These are phyloP conservation scores for Sclerotinia nivalis DNA, from an alignment of 2,329 filamentous ascomycete species.

Conservation along the genomic window DNA sequence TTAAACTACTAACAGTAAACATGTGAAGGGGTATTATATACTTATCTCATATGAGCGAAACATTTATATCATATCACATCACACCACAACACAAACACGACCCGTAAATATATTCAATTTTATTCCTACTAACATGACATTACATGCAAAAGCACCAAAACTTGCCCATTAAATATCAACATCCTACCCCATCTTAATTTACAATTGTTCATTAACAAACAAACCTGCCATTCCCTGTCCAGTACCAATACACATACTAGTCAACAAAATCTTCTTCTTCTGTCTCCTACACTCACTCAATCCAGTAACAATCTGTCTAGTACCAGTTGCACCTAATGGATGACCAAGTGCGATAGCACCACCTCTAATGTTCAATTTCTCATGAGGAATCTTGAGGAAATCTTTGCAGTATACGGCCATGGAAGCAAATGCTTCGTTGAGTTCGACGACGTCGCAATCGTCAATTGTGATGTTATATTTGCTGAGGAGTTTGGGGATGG, in stretches of 20 bases:
- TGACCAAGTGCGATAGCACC: conserved; percentile 83
- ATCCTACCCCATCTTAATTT: background rate
- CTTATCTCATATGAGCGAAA: background rate
- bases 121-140: background rate
- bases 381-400: conserved; percentile 66
- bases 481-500: conserved; percentile 78
- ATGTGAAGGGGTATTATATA: too few relatives aligned
- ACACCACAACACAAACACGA: too few relatives aligned
- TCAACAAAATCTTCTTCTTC: conserved; percentile 88
- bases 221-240: conserved; percentile 69
- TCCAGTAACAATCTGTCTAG: conserved; percentile 84
- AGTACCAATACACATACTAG: conserved; percentile 82
- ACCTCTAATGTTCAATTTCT: conserved; percentile 79
- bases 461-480: conserved; percentile 76
- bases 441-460: conserved; percentile 86
- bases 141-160: background rate
- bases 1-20: too few relatives aligned
- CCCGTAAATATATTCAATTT: background rate
- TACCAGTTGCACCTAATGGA: conserved; percentile 76
- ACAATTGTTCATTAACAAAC: conserved; percentile 60
- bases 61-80: background rate
- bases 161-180: background rate
- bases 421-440: conserved; percentile 97
- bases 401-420: conserved; percentile 95
- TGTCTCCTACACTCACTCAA: conserved; percentile 79